Conservation (phyloP, 2,329 filamentous ascomycete genomes). For the Paraphoma sp. region DNA sequence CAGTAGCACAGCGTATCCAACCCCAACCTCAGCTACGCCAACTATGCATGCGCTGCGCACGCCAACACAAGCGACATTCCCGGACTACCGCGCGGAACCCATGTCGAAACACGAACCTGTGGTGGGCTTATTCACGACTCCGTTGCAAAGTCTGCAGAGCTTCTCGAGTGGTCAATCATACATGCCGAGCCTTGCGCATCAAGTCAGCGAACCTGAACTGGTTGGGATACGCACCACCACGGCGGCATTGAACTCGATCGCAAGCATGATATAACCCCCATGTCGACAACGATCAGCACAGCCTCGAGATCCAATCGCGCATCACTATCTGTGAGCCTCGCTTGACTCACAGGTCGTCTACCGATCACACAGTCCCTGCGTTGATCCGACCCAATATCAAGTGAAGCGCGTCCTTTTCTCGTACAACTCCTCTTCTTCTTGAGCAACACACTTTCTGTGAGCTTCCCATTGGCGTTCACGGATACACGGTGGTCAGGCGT, state of each 20-base stretch:
- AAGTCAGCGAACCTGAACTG: slow-evolving; percentile 44
- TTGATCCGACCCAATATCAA: too few relatives aligned
- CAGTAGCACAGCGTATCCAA: slow-evolving; percentile 31
- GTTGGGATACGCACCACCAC: slow-evolving; percentile 41
- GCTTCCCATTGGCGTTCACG: slow-evolving; percentile 15
- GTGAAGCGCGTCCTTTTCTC: neutral
- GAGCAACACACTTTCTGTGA: slow-evolving; percentile 9
- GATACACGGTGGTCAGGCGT: slow-evolving; percentile 4
- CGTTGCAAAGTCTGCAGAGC: slow-evolving; percentile 35
- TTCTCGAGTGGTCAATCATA: slow-evolving; percentile 24
- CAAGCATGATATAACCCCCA: slow-evolving; percentile 40
- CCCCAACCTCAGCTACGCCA: slow-evolving; percentile 29
- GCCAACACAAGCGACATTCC: slow-evolving; percentile 25
- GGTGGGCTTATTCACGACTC: slow-evolving; percentile 40
- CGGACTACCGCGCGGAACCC: slow-evolving; percentile 12
- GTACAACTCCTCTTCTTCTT: slow-evolving; percentile 7
- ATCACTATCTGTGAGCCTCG: neutral
- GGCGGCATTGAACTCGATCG: slow-evolving; percentile 41
- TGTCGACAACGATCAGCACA: neutral
- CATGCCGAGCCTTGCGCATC: slow-evolving; percentile 28
- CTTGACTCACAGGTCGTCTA: neutral
- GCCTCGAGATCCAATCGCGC: neutral
- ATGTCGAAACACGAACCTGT: slow-evolving; percentile 29
- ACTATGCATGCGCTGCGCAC: slow-evolving; percentile 28
- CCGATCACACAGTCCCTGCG: neutral